Base-by-base conservation (phyloP, 164 flowering plant species). In the Vitis rupestris region DNA sequence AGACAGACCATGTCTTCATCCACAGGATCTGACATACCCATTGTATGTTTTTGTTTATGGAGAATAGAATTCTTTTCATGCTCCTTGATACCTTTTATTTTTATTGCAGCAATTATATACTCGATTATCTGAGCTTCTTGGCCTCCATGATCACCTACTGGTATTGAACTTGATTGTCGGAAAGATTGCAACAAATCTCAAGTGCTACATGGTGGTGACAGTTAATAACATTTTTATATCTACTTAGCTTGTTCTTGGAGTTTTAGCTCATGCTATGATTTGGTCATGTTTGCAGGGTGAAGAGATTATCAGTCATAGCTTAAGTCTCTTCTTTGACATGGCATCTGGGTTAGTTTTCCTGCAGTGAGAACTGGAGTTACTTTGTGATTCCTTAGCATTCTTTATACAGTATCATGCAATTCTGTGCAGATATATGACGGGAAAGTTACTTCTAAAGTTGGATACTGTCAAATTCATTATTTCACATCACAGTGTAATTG, bases 51-150 rank as follows among this genome's bases (percentile, higher is more conserved):
- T 55, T 54, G 11, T 68, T 17, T 52, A 57, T 14, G 6, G 10
- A 13, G 15, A 53, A n/a, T n/a, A 61, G 13, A 11, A 11, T 27
- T 29, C 15, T 5, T 29, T 48, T 3, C 30, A 9, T 16, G 48
- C 48, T 47, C 62, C 27, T 76, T 79, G 71, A 79, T 59, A 19
- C 50, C 72, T 58, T 68, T 63, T 23, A 44, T 66, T 68, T 74
- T 76, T 80, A 70, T 77, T 89, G 86, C 99, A 96, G 99, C 99
- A 91, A 97, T 82, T 96, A 77, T 96, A 93, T 86, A 92, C 88
- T 78, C 82, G 99, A 66, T 68, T 96, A 48, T 93, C 98, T 70
- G 99, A 96, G 68, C 97, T 96, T 74, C 90, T 96, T 76, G 99
- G 99, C 64, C 91, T 96, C 27, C 83, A 85, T 78, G 99, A 96